phyloP scores from a whole-genome alignment of 768 basidiomycete genomes.

The Termitomyces sp. region DNA sequence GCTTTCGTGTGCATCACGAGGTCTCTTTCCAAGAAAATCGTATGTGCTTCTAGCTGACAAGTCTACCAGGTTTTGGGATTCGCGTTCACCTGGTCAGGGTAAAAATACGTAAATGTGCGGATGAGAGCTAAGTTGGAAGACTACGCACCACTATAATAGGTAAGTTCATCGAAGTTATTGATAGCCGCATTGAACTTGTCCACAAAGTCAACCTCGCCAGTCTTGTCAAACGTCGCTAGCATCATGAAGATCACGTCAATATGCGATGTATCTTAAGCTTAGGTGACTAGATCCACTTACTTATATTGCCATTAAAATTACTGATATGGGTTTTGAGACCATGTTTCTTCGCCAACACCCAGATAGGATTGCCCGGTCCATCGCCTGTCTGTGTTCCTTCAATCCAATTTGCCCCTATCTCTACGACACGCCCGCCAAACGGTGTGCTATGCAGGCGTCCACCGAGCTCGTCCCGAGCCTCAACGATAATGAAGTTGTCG shows the following conservation, averaged over 20 bases:
- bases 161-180: slow-evolving; percentile 27
- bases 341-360: slow-evolving; percentile 52
- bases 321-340: slow-evolving; percentile 42
- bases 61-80: slow-evolving; percentile 46
- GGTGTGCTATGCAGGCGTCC: slow-evolving; percentile 50
- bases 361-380: slow-evolving; percentile 59
- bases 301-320: slow-evolving; percentile 38
- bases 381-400: slow-evolving; percentile 43
- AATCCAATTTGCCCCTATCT: slow-evolving; percentile 62
- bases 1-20: slow-evolving; percentile 39
- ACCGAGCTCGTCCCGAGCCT: slow-evolving; percentile 54
- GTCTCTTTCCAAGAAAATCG: slow-evolving; percentile 43
- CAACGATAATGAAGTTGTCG: slow-evolving; percentile 56
- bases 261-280: background rate
- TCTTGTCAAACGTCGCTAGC: slow-evolving; percentile 53
- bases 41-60: slow-evolving; percentile 52
- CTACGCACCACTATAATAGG: slow-evolving; percentile 38
- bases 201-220: slow-evolving; percentile 44
- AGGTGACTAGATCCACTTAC: slow-evolving; percentile 27
- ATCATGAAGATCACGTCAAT: background rate
- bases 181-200: slow-evolving; percentile 37
- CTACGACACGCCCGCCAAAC: slow-evolving; percentile 49
- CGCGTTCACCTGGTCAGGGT: slow-evolving; percentile 40
- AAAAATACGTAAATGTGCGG: background rate
- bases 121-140: no score